phyloP scores from a whole-genome alignment of 768 basidiomycete species.

The Tephrocybe sp. region DNA sequence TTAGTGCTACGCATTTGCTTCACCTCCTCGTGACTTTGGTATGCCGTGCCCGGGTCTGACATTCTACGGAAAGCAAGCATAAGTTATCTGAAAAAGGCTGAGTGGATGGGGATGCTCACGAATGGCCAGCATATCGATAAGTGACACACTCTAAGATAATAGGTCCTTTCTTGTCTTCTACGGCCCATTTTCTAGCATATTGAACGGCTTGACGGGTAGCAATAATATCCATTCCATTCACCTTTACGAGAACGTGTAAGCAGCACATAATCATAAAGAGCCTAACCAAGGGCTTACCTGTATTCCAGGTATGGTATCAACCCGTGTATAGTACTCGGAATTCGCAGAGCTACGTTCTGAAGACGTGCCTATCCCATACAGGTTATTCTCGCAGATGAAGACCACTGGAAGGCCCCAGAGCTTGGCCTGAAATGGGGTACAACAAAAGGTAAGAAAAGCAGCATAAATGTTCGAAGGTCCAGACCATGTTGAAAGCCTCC shows the following conservation, averaged over 20 bases:
- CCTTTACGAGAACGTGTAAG: neutral
- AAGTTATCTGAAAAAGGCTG: constrained; percentile 1
- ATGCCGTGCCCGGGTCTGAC: constrained; percentile 98
- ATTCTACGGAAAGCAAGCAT: constrained; percentile 49
- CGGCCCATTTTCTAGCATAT: constrained; percentile 86
- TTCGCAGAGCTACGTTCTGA: constrained; percentile 92
- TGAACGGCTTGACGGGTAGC: constrained; percentile 82
- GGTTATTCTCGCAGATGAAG: constrained; percentile 99
- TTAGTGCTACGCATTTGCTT: constrained; percentile 94
- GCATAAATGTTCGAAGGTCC: constrained; percentile 19
- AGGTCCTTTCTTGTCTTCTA: constrained; percentile 85
- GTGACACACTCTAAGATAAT: constrained; percentile 95
- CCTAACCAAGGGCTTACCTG: constrained; percentile 68
- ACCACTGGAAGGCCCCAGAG: constrained; percentile 95
- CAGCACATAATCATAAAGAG: too few relatives aligned
- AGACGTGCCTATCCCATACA: constrained; percentile 98
- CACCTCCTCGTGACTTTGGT: constrained; percentile 96
- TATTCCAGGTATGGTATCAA: constrained; percentile 95
- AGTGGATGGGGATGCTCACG: constrained; percentile 73
- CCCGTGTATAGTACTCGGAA: constrained; percentile 94
- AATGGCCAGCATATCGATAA: constrained; percentile 98
- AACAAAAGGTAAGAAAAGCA: neutral
- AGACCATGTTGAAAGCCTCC: constrained; percentile 98
- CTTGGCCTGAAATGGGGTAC: constrained; percentile 62
- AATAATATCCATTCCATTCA: constrained; percentile 97